These are phyloP conservation scores for Lachnellula willkommii DNA, from an alignment of 2,329 filamentous ascomycete species.

Conservation along the genomic window DNA sequence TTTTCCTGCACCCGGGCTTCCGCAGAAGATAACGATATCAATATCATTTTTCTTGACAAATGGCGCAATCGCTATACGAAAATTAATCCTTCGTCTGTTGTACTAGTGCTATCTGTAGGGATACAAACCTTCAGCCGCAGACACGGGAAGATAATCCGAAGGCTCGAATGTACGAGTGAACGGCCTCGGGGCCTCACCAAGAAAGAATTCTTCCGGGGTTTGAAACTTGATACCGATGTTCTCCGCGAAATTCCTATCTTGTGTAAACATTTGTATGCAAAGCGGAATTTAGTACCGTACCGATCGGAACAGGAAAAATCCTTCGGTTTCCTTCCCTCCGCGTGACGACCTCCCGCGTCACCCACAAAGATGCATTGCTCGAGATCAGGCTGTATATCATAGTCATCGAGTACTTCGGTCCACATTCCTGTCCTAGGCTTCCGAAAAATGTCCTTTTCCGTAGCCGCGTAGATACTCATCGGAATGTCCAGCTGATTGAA, in stretches of 20 bases:
- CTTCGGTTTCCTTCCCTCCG: conserved; percentile 42
- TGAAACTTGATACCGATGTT: conserved; percentile 77
- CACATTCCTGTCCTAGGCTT: conserved; percentile 92
- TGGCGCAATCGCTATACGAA: conserved; percentile 4
- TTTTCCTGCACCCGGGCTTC: conserved; percentile 85
- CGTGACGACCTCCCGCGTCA: conserved; percentile 66
- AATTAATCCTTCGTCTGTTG: conserved; percentile 6
- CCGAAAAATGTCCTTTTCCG: conserved; percentile 71
- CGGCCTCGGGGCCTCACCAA: conserved; percentile 58
- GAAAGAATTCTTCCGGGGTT: conserved; percentile 91
- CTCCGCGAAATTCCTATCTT: conserved; percentile 67
- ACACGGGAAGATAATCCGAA: conserved; percentile 43
- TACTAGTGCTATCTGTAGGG: neutral
- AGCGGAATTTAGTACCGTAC: conserved; percentile 13
- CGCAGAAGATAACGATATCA: conserved; percentile 81
- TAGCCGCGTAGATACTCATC: conserved; percentile 78
- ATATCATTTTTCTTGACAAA: conserved; percentile 54
- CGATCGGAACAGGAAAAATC: conserved; percentile 62
- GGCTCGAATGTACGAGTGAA: conserved; percentile 72
- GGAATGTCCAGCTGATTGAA: conserved; percentile 70
- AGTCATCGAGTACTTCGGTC: conserved; percentile 56
- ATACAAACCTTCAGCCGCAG: conserved; percentile 21
- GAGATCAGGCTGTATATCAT: conserved; percentile 51
- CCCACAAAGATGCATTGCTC: conserved; percentile 77
- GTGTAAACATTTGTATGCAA: conserved; percentile 9